Percentiles rank a stretch among this genome's conserved stretches.
Conservation (phyloP, 352 stramenopile genomes). For the Pythium aphanidermatum region DNA sequence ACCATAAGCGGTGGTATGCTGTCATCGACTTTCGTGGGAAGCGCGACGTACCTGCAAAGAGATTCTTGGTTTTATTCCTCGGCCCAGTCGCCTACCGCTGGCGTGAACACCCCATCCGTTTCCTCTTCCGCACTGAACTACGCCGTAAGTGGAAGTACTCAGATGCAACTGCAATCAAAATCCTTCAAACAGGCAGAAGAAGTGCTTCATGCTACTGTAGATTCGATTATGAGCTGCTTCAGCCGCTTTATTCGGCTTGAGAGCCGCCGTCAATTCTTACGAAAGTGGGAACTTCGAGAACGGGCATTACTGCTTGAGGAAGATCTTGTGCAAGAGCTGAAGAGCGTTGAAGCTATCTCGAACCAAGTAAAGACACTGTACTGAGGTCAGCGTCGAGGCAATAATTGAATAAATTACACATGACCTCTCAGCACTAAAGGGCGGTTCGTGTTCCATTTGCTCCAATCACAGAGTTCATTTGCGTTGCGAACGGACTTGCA, state of each 20-base stretch:
- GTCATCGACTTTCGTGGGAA: no score
- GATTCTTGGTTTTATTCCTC: no score
- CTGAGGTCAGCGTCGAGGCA: background rate
- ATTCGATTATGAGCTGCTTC: slow-evolving; percentile 42
- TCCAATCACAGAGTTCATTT: slow-evolving; percentile 57
- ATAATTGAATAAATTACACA: slow-evolving; percentile 6
- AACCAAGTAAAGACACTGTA: slow-evolving; percentile 17
- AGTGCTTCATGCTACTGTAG: slow-evolving; percentile 32
- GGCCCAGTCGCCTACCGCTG: no score
- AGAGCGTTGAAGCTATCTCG: slow-evolving; percentile 32
- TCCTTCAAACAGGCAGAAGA: slow-evolving; percentile 39
- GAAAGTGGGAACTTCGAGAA: slow-evolving; percentile 39
- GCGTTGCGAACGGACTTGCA: slow-evolving; percentile 42
- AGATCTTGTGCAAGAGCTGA: slow-evolving; percentile 53
- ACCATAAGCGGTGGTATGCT: no score
- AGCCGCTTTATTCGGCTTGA: slow-evolving; percentile 62
- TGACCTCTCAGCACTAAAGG: slow-evolving; percentile 20
- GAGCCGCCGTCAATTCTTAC: slow-evolving; percentile 14
- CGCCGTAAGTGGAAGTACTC: no score
- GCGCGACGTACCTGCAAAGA: no score
- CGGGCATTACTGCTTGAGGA: slow-evolving; percentile 53
- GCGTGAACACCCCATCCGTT: no score
- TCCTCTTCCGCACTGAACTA: no score
- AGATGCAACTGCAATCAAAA: slow-evolving; percentile 21
- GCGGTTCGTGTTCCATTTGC: slow-evolving; percentile 33